Conservation (phyloP, 2,329 filamentous ascomycete genomes). For the Fusarium sp. region DNA sequence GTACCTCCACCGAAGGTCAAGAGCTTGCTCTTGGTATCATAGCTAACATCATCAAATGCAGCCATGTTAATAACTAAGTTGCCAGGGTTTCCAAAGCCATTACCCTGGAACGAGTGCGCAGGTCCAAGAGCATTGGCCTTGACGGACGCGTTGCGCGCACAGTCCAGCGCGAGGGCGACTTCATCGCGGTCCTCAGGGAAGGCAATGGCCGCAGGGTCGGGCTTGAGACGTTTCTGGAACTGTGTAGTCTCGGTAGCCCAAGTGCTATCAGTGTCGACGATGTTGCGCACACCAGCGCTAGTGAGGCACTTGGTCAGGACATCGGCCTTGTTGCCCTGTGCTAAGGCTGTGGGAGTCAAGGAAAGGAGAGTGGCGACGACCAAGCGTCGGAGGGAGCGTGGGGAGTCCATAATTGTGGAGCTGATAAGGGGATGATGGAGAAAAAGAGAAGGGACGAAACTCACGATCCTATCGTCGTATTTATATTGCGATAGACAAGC, state of each 20-base stretch:
- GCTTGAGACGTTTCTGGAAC: slow-evolving; percentile 45
- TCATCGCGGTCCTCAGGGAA: slow-evolving; percentile 43
- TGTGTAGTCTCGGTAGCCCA: slow-evolving; percentile 35
- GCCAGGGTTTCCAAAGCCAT: slow-evolving; percentile 42
- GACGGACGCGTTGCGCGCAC: slow-evolving; percentile 44
- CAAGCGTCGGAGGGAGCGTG: slow-evolving; percentile 18
- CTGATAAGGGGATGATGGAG: neutral
- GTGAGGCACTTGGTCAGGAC: slow-evolving; percentile 33
- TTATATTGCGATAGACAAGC: slow-evolving; percentile 3
- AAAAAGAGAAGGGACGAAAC: no score
- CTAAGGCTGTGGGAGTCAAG: slow-evolving; percentile 1
- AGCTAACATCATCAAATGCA: slow-evolving; percentile 44
- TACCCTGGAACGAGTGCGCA: slow-evolving; percentile 45
- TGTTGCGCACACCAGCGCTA: slow-evolving; percentile 35
- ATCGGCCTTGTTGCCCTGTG: slow-evolving; percentile 19
- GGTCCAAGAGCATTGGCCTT: slow-evolving; percentile 44
- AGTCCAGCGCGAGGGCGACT: slow-evolving; percentile 43
- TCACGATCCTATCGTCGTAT: neutral
- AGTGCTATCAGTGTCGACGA: slow-evolving; percentile 40
- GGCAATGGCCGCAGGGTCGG: slow-evolving; percentile 42
- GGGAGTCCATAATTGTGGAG: slow-evolving; percentile 7
- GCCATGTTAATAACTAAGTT: slow-evolving; percentile 48
- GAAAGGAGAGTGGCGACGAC: slow-evolving; percentile 16
- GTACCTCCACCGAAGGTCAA: slow-evolving; percentile 46
- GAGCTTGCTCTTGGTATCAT: slow-evolving; percentile 31